Conservation (phyloP, 768 basidiomycete species). For the Stropharia rugosoannulata region DNA sequence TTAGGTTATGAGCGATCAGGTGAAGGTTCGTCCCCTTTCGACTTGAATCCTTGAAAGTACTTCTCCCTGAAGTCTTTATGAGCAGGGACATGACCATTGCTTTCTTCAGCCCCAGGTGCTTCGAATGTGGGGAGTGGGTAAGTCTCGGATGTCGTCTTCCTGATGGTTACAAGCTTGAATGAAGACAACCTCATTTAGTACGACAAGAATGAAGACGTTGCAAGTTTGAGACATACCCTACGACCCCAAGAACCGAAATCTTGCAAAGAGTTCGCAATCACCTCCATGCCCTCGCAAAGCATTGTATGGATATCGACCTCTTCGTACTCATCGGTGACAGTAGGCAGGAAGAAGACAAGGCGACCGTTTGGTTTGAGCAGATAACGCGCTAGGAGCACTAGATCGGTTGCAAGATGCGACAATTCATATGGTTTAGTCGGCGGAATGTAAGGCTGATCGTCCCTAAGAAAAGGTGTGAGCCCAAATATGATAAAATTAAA, state of each 20-base stretch:
- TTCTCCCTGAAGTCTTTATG: constrained; percentile 89
- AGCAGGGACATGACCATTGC: constrained; percentile 58
- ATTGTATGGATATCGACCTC: constrained; percentile 80
- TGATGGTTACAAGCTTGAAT: constrained; percentile 83
- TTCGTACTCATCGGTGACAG: constrained; percentile 87
- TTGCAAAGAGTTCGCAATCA: constrained; percentile 88
- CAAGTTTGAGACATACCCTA: constrained; percentile 46
- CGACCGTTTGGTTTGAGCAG: constrained; percentile 83
- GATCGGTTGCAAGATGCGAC: constrained; percentile 75
- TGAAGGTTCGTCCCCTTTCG: constrained; percentile 10
- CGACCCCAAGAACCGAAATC: constrained; percentile 96
- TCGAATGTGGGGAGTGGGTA: constrained; percentile 60
- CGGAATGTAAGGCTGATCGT: constrained; percentile 76
- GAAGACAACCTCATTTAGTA: neutral
- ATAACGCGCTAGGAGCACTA: constrained; percentile 80
- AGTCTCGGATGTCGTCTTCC: constrained; percentile 51
- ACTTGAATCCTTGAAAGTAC: constrained; percentile 80
- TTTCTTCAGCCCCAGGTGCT: constrained; percentile 13
- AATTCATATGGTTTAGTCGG: constrained; percentile 93
- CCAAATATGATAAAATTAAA: neutral
- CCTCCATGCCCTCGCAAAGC: constrained; percentile 83
- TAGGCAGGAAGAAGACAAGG: constrained; percentile 94
- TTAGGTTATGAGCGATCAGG: no score
- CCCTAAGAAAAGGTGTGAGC: constrained; percentile 27
- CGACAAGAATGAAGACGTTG: neutral